Evolutionary conservation across 1,139 yeast species (phyloP).

Genomic region (Tardiomyces depauwii): DNA sequence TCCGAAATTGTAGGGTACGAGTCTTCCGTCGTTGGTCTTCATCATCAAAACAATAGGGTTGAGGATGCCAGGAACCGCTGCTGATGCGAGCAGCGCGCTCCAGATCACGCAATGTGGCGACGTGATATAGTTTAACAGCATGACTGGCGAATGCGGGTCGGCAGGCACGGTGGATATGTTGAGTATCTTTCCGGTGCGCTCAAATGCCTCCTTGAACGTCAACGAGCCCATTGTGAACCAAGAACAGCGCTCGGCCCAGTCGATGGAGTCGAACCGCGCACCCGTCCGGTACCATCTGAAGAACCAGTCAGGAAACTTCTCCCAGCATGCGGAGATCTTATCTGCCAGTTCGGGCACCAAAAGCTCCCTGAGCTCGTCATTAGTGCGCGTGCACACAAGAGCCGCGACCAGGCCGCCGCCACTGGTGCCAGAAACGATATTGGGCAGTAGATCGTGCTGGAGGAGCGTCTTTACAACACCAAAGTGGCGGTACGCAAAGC

Average conservation of each 20-base stretch:
- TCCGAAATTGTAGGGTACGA: conserved; percentile 63
- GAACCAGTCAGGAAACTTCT: conserved; percentile 48
- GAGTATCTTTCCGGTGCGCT: conserved; percentile 56
- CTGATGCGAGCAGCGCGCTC: conserved; percentile 66
- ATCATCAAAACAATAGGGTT: conserved; percentile 75
- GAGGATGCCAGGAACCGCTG: conserved; percentile 78
- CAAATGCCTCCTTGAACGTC: conserved; percentile 61
- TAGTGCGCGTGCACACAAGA: conserved; percentile 55
- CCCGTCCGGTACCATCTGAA: conserved; percentile 62
- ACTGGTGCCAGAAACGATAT: conserved; percentile 65
- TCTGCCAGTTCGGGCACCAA: conserved; percentile 53
- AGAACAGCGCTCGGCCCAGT: conserved; percentile 58
- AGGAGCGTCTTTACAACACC: conserved; percentile 65
- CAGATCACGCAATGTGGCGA: conserved; percentile 78
- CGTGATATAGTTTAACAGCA: conserved; percentile 64
- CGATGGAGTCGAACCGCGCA: conserved; percentile 63
- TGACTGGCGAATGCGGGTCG: conserved; percentile 74
- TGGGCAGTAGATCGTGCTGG: conserved; percentile 56
- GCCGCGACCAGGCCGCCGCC: conserved; percentile 83
- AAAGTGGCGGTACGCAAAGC: conserved; percentile 68
- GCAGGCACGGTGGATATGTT: conserved; percentile 74
- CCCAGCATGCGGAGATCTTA: conserved; percentile 63
- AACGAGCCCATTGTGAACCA: conserved; percentile 67
- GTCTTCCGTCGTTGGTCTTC: conserved; percentile 38
- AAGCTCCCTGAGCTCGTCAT: conserved; percentile 48